A percentile compares a stretch with the other conserved stretches of the same genome.
These are phyloP conservation scores for Macrolepiota fuliginosa DNA, from an alignment of 768 basidiomycete genomes.

Conservation along the genomic window DNA sequence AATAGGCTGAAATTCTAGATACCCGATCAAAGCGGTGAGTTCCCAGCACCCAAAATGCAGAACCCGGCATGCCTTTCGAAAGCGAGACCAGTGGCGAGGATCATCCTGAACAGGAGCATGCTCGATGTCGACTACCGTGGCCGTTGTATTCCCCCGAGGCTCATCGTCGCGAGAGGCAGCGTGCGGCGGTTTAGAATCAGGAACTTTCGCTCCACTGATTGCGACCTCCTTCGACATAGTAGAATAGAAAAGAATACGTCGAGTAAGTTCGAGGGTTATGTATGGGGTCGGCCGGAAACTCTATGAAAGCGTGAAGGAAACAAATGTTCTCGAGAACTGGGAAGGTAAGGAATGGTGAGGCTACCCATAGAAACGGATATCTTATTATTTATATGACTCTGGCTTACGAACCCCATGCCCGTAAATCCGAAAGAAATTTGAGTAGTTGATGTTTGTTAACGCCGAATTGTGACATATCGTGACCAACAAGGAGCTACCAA, in stretches of 20 bases:
- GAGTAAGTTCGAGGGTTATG: not conserved
- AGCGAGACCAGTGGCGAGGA: constrained; percentile 55
- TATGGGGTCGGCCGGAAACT: not conserved
- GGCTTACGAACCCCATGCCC: not conserved
- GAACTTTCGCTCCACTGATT: not conserved
- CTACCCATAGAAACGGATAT: not conserved
- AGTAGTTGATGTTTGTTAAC: not conserved
- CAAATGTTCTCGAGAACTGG: not conserved
- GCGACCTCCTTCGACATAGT: not conserved
- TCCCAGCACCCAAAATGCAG: not conserved
- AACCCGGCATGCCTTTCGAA: constrained; percentile 45
- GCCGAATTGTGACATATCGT: not conserved
- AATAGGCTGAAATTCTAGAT: constrained; percentile 40
- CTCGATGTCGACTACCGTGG: constrained; percentile 40
- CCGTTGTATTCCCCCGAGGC: not conserved
- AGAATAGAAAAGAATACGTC: not conserved
- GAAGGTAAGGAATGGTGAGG: not conserved
- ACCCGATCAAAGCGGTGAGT: not conserved
- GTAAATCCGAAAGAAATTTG: not conserved
- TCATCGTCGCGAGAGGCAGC: not conserved
- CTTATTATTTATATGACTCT: not conserved
- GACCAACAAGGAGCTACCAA: not conserved
- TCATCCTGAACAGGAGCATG: constrained; percentile 57
- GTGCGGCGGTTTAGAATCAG: not conserved
- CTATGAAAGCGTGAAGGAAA: not conserved